A percentile compares a stretch with the other conserved stretches of the same genome.
These are phyloP conservation scores for Mycena olivaceomarginata DNA, from an alignment of 768 basidiomycete species.

Conservation along the genomic window DNA sequence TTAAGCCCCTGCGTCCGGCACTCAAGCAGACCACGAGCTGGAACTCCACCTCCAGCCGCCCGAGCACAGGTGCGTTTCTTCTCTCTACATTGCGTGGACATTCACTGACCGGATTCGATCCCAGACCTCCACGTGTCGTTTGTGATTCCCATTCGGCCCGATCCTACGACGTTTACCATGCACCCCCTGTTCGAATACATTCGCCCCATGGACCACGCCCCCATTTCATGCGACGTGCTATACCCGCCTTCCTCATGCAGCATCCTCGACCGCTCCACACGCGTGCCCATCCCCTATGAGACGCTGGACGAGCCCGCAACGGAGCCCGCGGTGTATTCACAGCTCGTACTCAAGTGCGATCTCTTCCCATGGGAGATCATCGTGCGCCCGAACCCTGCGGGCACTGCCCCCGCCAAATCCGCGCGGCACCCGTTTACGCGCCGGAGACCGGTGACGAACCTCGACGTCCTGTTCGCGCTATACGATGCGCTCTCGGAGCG, in stretches of 20 bases:
- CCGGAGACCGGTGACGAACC: slow-evolving; percentile 68
- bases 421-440: slow-evolving; percentile 33
- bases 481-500: slow-evolving; percentile 73
- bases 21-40: slow-evolving; percentile 42
- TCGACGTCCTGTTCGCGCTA: slow-evolving; percentile 78
- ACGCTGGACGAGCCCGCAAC: slow-evolving; percentile 80
- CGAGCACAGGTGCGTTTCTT: slow-evolving; percentile 28
- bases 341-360: slow-evolving; percentile 71
- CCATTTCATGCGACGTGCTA: slow-evolving; percentile 77
- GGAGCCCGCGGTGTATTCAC: slow-evolving; percentile 71
- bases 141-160: slow-evolving; percentile 36
- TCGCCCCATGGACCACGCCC: slow-evolving; percentile 69
- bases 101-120: not conserved
- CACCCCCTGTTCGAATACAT: slow-evolving; percentile 79
- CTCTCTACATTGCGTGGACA: not conserved
- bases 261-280: slow-evolving; percentile 73
- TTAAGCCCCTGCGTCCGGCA: slow-evolving; percentile 40
- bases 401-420: not conserved
- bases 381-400: slow-evolving; percentile 57
- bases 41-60: slow-evolving; percentile 34
- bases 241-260: slow-evolving; percentile 76
- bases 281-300: slow-evolving; percentile 70
- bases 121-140: slow-evolving; percentile 43
- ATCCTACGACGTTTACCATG: slow-evolving; percentile 52
- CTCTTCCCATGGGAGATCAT: slow-evolving; percentile 79